These are phyloP conservation scores for Solanum medicagineum DNA, from an alignment of 257 asterid genomes.

Conservation along the genomic window DNA sequence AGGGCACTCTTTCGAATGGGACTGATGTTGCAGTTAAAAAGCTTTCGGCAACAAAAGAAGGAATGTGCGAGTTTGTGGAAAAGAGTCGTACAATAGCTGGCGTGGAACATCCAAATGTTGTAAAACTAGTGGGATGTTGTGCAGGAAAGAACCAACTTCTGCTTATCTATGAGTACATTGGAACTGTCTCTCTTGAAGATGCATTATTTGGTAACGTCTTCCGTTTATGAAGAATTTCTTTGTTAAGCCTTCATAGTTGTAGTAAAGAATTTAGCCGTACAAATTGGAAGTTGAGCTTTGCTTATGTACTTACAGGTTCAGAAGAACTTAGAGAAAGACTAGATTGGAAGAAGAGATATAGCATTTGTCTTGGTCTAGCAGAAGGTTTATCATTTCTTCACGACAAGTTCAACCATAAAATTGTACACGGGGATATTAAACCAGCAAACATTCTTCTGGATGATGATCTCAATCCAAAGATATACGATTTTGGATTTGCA, in stretches of 20 bases:
- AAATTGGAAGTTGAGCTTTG: neutral
- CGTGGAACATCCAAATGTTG: neutral
- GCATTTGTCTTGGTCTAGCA: conserved; percentile 3
- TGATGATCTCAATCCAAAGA: neutral
- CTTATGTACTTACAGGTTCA: neutral
- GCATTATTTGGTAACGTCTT: conserved; percentile 1
- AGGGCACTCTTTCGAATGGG: neutral
- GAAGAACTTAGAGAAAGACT: neutral
- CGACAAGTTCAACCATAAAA: neutral
- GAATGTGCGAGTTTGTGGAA: neutral
- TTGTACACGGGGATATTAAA: neutral
- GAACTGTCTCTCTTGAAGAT: neutral
- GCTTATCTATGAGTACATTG: conserved; percentile 1
- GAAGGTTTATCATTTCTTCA: conserved; percentile 4
- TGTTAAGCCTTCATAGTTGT: neutral
- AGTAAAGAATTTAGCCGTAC: neutral
- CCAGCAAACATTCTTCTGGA: conserved; percentile 1
- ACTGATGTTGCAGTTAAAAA: neutral
- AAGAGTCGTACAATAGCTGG: neutral
- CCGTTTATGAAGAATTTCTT: neutral
- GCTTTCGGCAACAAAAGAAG: neutral
- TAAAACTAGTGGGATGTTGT: neutral
- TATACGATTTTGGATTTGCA: conserved; percentile 5
- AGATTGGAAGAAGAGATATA: neutral
- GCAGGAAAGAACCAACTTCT: neutral